phyloP scores from a whole-genome alignment of 2,329 filamentous ascomycete genomes.

The Diaporthe capsici region DNA sequence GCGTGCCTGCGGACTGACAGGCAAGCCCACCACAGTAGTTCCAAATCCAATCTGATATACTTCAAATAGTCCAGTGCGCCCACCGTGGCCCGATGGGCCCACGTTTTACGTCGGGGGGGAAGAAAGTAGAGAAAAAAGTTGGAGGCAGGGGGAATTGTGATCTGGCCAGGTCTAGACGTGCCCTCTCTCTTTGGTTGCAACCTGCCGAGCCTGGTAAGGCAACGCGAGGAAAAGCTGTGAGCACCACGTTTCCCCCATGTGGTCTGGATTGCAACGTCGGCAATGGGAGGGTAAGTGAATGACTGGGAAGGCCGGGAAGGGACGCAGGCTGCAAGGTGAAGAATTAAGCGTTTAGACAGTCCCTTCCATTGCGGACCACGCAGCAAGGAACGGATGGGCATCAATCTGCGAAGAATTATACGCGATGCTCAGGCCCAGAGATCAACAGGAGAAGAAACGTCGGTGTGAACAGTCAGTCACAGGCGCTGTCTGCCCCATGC shows the following conservation, averaged over 20 bases:
- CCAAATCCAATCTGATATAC: conserved; percentile 24
- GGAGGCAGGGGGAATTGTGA: background rate
- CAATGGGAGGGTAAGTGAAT: background rate
- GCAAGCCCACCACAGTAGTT: background rate
- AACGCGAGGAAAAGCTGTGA: background rate
- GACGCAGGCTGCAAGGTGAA: background rate
- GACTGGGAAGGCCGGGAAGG: background rate
- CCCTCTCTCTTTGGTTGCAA: background rate
- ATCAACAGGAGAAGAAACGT: conserved; percentile 11
- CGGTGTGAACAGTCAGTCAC: conserved; percentile 15
- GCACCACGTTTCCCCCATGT: conserved; percentile 12
- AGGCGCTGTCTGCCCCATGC: background rate
- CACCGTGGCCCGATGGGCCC: background rate
- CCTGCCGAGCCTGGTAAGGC: conserved; percentile 18
- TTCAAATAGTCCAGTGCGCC: conserved; percentile 11
- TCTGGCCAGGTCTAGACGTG: conserved; percentile 17
- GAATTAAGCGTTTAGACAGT: background rate
- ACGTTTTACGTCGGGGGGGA: background rate
- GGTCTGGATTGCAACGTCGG: conserved; percentile 22
- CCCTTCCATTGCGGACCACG: background rate
- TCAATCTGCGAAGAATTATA: background rate
- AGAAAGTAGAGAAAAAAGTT: background rate
- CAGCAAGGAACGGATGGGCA: background rate
- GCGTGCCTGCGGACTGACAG: background rate
- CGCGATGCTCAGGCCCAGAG: background rate